These are phyloP conservation scores for Rhodotorula sp. DNA, from an alignment of 1,284 basidiomycete species.

Conservation along the genomic window DNA sequence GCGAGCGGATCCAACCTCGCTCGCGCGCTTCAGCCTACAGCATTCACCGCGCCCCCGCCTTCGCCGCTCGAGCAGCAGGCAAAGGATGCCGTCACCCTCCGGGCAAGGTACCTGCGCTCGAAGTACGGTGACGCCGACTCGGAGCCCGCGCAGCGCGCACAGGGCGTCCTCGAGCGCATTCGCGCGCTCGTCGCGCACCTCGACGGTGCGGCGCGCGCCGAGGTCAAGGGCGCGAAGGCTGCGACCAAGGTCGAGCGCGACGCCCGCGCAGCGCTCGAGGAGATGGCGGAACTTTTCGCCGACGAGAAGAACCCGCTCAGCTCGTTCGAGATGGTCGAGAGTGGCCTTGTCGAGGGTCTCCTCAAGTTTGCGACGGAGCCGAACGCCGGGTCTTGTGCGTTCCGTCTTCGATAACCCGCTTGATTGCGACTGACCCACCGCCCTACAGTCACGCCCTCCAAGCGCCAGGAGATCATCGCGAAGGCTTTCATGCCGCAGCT, in stretches of 20 bases:
- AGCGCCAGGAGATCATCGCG: conserved; percentile 38
- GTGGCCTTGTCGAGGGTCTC: conserved; percentile 85
- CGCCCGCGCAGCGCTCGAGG: conserved; percentile 22
- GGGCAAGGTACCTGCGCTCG: conserved; percentile 79
- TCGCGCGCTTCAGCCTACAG: background rate
- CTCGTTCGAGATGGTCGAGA: conserved; percentile 92
- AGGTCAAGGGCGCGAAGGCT: conserved; percentile 9
- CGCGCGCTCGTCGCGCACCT: conserved; percentile 39
- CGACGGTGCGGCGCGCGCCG: conserved; percentile 14
- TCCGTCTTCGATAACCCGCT: no score
- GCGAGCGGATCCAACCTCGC: background rate
- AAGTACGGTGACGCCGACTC: conserved; percentile 61
- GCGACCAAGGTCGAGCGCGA: conserved; percentile 23
- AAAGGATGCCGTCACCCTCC: conserved; percentile 84
- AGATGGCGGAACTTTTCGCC: conserved; percentile 73
- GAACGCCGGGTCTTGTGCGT: conserved; percentile 57
- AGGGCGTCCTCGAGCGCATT: conserved; percentile 59
- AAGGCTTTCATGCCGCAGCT: conserved; percentile 37
- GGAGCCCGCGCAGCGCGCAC: conserved; percentile 59
- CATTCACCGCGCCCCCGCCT: background rate
- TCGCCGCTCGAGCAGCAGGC: conserved; percentile 52
- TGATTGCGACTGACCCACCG: background rate
- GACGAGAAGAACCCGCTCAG: conserved; percentile 73
- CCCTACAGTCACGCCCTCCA: conserved; percentile 25
- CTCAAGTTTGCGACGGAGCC: conserved; percentile 76